phyloP scores from a whole-genome alignment of 805 yeast genomes.

The Cyberlindnera bimundalis region DNA sequence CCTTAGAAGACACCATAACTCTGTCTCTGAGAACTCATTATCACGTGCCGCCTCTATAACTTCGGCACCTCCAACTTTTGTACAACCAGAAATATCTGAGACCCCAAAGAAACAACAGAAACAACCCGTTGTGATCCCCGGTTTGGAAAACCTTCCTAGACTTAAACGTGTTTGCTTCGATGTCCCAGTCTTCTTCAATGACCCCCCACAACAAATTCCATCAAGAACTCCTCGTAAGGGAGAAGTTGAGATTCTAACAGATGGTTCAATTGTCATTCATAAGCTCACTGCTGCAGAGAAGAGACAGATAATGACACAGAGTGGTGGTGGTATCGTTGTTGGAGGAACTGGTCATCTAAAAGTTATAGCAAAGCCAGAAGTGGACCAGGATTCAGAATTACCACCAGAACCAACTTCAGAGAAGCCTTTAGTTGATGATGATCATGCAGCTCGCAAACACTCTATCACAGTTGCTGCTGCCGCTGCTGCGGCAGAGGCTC shows the following conservation, averaged over 20 bases:
- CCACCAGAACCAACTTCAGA: constrained; percentile 4
- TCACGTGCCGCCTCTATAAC: constrained; percentile 6
- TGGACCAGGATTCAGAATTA: constrained; percentile 21
- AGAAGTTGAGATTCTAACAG: constrained; percentile 62
- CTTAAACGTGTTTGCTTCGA: constrained; percentile 74
- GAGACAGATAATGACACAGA: constrained; percentile 38
- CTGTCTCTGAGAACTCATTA: constrained; percentile 8
- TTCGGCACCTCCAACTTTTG: constrained; percentile 4
- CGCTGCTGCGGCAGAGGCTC: constrained; percentile 36
- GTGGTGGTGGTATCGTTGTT: constrained; percentile 69
- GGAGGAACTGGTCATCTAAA: constrained; percentile 74
- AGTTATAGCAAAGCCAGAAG: constrained; percentile 27
- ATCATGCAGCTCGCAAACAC: constrained; percentile 23
- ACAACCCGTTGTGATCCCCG: constrained; percentile 33
- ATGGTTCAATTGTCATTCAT: constrained; percentile 51
- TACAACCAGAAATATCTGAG: background rate
- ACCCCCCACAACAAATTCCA: constrained; percentile 95
- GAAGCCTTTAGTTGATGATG: background rate
- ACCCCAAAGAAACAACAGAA: constrained; percentile 4
- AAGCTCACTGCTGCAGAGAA: constrained; percentile 55
- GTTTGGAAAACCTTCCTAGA: constrained; percentile 37
- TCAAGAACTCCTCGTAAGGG: constrained; percentile 81
- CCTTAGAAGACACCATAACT: constrained; percentile 10
- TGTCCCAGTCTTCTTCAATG: constrained; percentile 67
- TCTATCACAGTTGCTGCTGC: constrained; percentile 34